Evolutionary conservation across 768 basidiomycete species (phyloP), one percentile per base, ranked within the genome.

Genomic region (Russula griseocarnosa): DNA sequence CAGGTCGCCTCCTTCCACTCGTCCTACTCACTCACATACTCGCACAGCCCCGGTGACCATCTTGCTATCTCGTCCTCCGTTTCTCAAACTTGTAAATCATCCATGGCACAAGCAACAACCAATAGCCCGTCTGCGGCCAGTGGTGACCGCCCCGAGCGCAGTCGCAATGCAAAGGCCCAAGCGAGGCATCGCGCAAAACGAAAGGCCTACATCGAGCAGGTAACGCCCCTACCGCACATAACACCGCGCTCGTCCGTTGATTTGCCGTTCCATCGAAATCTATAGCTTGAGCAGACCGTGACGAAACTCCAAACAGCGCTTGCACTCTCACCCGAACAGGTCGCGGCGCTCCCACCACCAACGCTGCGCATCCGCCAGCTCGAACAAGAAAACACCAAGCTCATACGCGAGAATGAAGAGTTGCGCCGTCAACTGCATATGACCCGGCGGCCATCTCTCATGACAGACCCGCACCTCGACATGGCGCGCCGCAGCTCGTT

Each of bases 181-280:
- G 92, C 92, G 40, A 80, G 92, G 70, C 92, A 94, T 79, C 85
- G 92, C 65, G 92, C 91, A 73, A 94, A 94, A 75, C 83, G 92
- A 76, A 94, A 94, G 78, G 92, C 92, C 13, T 94, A 94, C 79
- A 92, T 94, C 72, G 90, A 93, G 69, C 89, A 92, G 82, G 91
- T 90, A 58, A 26, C 5, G 6, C 14, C 18, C 52, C 30, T 5
- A 11, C 3, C 53, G 13, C 36, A 11, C 53, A 50, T 54, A 57
- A 54, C 20, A 18, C 54, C 42, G 24, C 46, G 46, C 14, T 24
- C 46, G 16, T 60, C 24, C 2, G 10, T 9, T 32, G 44, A 24
- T 16, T 54, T 36, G 1, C 36, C 13, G 36, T 36, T 11, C 11
- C 50, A n/a, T 22, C 2, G 16, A n/a, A 46, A 6, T 14, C 9